Evolutionary conservation across 352 stramenopile genomes (phyloP), one percentile per base, ranked within the genome.

Genomic region (Phytophthora citricola): DNA sequence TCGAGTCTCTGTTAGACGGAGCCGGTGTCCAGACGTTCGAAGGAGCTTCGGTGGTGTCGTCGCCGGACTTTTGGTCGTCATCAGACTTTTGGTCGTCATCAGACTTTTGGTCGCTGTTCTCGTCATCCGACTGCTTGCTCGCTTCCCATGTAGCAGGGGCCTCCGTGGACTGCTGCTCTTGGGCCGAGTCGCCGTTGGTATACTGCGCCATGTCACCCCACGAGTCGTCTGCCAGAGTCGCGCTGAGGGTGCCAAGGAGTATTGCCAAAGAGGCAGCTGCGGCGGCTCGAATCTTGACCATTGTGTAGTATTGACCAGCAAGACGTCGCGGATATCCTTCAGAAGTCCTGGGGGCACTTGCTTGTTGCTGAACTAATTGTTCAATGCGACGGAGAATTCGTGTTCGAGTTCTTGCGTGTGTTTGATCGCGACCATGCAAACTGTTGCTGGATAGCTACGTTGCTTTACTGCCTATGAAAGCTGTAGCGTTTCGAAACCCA

Each of bases 201-300:
- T 61, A 61, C 24, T 65, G 55, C 9, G 55, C 62, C 48, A 54
- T 58, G 36, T 65, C 62, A 22, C 47, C 57, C 62, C 62, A 65
- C n/a, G 62, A 61, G 17, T 70, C 54, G 20, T 65, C 54, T 31
- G 55, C 62, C 47, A 50, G 9, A 12, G 62, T 41, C 26, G 27
- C 41, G 22, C 62, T 56, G 31, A 70, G 48, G 22, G 55, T 65
- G 48, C 53, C 39, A 34, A 70, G 48, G 17, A 70, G 32, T 17
- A 63, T 2, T 20, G 51, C 55, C 32, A 65, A 43, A 15, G 54
- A 70, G 31, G 41, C 48, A 57, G 59, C 55, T 47, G 54, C 51
- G 27, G 54, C 40, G 29, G 62, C 27, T 47, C 55, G 47, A 51
- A 61, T 46, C 47, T 60, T 70, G 55, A 70, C 55, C 62, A 70